Conservation (phyloP, 176 grass and related monocot species). For the Hordeum marinum region DNA sequence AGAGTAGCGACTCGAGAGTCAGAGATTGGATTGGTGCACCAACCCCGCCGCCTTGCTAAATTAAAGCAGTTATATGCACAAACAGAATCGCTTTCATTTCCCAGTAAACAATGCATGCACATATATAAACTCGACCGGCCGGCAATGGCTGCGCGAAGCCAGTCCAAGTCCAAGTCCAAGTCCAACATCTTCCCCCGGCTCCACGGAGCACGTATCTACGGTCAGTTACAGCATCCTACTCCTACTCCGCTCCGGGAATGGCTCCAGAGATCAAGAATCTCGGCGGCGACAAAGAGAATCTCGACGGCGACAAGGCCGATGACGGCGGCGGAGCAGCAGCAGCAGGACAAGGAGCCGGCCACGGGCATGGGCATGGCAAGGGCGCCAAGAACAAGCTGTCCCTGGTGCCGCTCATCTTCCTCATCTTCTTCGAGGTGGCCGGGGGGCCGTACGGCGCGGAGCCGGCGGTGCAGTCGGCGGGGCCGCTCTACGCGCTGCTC, state of each 20-base stretch:
- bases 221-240: not conserved
- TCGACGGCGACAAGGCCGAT: not conserved
- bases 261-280: constrained; percentile 11
- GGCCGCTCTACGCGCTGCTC: constrained; percentile 47
- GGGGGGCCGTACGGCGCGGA: no score
- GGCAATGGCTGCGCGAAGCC: not conserved
- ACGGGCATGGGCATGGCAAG: constrained; percentile 21
- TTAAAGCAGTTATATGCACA: no score
- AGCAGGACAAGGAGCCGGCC: not conserved
- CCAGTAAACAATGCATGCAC: no score
- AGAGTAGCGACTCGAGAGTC: no score
- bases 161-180: not conserved
- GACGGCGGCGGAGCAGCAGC: not conserved
- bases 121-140: not conserved
- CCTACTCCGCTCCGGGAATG: not conserved
- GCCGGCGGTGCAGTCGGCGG: constrained; percentile 57
- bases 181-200: not conserved
- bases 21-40: no score
- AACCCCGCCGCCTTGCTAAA: no score
- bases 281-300: not conserved
- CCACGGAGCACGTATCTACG: not conserved
- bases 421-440: constrained; percentile 85
- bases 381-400: constrained; percentile 46
- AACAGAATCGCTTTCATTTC: no score
- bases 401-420: constrained; percentile 59